Percentiles rank a stretch among this genome's conserved stretches.
phyloP scores from a whole-genome alignment of 139 green algal genomes.

The Asterochloris sp. region DNA sequence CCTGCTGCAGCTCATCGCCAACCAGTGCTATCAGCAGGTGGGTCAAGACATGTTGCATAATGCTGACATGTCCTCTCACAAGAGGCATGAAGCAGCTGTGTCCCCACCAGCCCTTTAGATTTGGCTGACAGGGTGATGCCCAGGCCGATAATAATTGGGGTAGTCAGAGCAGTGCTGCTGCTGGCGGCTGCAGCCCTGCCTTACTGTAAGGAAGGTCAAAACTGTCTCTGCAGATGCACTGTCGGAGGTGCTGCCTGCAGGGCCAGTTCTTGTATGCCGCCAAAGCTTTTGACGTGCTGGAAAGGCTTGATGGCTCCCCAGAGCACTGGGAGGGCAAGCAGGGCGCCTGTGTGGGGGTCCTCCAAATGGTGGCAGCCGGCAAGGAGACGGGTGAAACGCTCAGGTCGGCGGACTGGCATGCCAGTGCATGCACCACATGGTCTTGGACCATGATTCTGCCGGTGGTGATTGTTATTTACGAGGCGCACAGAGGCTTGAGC shows the following conservation, averaged over 20 bases:
- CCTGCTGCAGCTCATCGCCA: slow-evolving; percentile 75
- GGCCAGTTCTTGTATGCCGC: slow-evolving; percentile 73
- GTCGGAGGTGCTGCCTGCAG: slow-evolving; percentile 75
- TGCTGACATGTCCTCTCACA: no score
- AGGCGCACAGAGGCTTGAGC: no score
- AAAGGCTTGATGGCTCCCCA: slow-evolving; percentile 61
- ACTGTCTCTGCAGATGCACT: slow-evolving; percentile 65
- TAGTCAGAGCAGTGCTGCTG: no score
- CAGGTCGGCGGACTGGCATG: not conserved
- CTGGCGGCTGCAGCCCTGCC: no score
- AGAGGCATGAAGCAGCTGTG: no score
- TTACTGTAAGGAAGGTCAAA: slow-evolving; percentile 34
- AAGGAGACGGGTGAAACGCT: slow-evolving; percentile 12
- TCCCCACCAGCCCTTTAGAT: no score
- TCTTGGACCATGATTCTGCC: no score
- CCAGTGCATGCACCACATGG: not conserved
- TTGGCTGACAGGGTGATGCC: no score
- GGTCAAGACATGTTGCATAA: no score
- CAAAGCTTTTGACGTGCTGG: slow-evolving; percentile 78
- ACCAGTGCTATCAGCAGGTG: slow-evolving; percentile 66
- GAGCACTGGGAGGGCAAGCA: slow-evolving; percentile 80
- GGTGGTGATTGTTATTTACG: no score
- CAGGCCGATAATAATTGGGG: no score
- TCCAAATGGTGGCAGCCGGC: slow-evolving; percentile 57
- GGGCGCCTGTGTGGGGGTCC: slow-evolving; percentile 62